Conservation (phyloP, 225 moss, liverwort and hornwort genomes). For the Thuidium tamariscinum region DNA sequence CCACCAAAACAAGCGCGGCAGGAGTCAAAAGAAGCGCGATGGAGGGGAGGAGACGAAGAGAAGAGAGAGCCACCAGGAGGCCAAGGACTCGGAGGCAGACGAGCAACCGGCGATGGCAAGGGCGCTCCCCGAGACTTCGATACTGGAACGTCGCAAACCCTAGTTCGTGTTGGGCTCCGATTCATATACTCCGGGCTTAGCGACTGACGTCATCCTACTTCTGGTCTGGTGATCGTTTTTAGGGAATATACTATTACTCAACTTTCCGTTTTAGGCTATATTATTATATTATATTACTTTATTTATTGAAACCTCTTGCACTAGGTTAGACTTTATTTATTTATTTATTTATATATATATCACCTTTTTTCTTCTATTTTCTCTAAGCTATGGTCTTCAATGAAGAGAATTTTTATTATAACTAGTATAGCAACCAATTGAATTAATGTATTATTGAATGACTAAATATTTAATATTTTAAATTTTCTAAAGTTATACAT, state of each 20-base stretch:
- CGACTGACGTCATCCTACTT: background rate
- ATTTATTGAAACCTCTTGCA: background rate
- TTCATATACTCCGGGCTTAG: background rate
- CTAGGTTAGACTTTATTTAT: background rate
- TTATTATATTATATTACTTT: background rate
- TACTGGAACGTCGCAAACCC: conserved; percentile 12
- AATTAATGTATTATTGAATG: too few relatives aligned
- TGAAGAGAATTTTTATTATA: fast-evolving
- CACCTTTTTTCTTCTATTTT: background rate
- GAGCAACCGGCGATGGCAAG: background rate
- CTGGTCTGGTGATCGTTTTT: background rate
- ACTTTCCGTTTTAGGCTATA: background rate
- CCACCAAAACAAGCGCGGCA: background rate
- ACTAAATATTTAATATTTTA: too few relatives aligned
- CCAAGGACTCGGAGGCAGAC: background rate
- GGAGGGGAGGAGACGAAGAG: background rate
- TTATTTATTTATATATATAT: background rate
- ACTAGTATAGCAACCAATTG: background rate
- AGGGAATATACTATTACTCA: background rate
- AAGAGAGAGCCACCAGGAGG: background rate
- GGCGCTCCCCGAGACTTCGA: background rate
- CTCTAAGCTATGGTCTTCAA: too few relatives aligned
- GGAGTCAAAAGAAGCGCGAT: background rate
- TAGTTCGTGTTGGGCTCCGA: background rate
- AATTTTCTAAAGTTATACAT: too few relatives aligned